These are phyloP conservation scores for Pseudonitzschia multistriata DNA, from an alignment of 108 stramenopile genomes.

Conservation along the genomic window DNA sequence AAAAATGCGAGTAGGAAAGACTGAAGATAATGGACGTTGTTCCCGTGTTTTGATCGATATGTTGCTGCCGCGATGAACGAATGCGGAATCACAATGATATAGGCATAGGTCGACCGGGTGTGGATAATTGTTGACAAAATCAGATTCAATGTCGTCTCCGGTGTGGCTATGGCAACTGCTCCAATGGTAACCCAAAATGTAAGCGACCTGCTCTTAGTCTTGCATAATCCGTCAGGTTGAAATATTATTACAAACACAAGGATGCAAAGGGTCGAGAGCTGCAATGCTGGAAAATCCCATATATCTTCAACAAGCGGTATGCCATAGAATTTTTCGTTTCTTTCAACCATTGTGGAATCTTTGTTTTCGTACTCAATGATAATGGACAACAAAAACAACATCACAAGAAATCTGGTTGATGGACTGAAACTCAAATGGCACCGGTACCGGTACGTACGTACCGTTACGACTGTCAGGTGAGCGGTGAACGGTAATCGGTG, in stretches of 20 bases:
- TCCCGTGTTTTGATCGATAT: slow-evolving; percentile 26
- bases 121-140: slow-evolving; percentile 26
- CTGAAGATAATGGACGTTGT: slow-evolving; percentile 11
- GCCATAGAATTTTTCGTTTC: no score
- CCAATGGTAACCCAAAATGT: slow-evolving; percentile 23
- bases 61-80: slow-evolving; percentile 27
- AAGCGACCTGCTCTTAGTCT: background rate
- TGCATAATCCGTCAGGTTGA: slow-evolving; percentile 9
- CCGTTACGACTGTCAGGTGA: no score
- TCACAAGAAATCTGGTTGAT: no score
- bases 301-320: background rate
- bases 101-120: slow-evolving; percentile 33
- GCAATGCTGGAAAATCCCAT: background rate
- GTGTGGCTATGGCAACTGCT: slow-evolving; percentile 8
- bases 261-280: slow-evolving; percentile 2
- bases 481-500: no score
- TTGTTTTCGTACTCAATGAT: no score
- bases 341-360: no score
- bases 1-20: slow-evolving; percentile 28
- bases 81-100: slow-evolving; percentile 32
- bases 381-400: no score
- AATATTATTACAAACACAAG: slow-evolving; percentile 17
- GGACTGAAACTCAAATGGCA: no score
- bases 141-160: slow-evolving; percentile 22
- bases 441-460: no score